Evolutionary conservation across 176 grass and related monocot species (phyloP), one percentile per base, ranked within the genome.

Genomic region (Oryza glumipatula): DNA sequence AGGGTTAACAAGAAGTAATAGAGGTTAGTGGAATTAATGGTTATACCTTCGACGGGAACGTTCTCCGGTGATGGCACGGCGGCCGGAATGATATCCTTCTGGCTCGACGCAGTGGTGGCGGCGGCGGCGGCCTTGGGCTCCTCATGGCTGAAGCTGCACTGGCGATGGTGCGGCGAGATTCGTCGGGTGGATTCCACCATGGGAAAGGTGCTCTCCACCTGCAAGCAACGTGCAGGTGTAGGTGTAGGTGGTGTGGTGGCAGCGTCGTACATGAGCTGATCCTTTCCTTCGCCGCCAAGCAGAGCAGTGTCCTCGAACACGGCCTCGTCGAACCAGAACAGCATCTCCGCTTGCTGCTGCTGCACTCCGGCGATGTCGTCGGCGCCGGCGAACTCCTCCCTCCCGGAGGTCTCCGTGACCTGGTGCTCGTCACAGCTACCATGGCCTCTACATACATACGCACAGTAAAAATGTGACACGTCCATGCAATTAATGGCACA

Each of bases 291-390:
- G 45, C 83, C 73, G 80, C 32, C 72, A 82, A 86, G 89, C 54
- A 91, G 51, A 41, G 88, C 64, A 67, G 2, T 24, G 81, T 98
- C 91, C 47, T 78, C 74, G 73, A 93, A 85, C 33, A 67, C 78
- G 47, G 86, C 90, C 87, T 92, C 93, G 82, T 90, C 79, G 89
- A 91, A 92, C 89, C 94, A 96, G 43, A 89, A 94, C 65, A 94
- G 39, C 36, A 68, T 71, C 15, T 70, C 86, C 23, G 71, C 48
- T 24, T 78, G 67, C 51, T 71, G 81, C 24, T 85, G 76, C 72
- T 63, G 72, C 24, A 56, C 82, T 12, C 65, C 72, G 47, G 30
- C 67, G 21, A 78, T 10, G 65, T 28, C 28, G 28, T 70, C 48
- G 13, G 8, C 38, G 30, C 30, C 47, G 44, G 38, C 79, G 13